Base-by-base conservation (phyloP, 768 basidiomycete species). In the Gelatoporia subvermispora region DNA sequence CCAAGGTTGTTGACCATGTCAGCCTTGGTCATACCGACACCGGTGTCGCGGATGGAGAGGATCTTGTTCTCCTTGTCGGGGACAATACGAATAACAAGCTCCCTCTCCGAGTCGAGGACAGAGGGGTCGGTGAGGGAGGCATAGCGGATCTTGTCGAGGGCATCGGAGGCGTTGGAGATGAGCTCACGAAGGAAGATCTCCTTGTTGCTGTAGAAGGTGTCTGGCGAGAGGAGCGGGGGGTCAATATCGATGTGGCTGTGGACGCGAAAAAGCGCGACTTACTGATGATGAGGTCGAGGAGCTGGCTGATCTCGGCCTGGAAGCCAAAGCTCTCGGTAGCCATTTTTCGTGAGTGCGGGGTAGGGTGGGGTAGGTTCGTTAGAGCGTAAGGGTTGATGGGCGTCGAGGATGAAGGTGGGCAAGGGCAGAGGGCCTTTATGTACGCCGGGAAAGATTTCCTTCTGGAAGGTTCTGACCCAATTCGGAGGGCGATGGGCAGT, bases 131-230 rank as follows among this genome's bases (percentile, higher is more conserved):
- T 99, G 57, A 98, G 77, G 47, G 96, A 95, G 28, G 88, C 81
- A 69, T 98, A 99, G 41, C 96, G 92, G 65, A 98, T 89, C 79
- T 98, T 98, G 77, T 99, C 96, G 70, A 98, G 83, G 43, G 96
- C 96, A 82, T 98, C 96, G 51, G 96, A 98, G 57, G 77, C 74
- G 75, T 97, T 97, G 56, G 95, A 98, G 72, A 95, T 97, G 60
- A 98, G 55, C 73, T 98, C 96, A 68, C 96, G 90, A 60, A 99
- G 85, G 84, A 98, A 98, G 71, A 99, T 98, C 75, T 97, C 95
- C 80, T 99, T 99, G 85, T 99, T 97, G 54, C 93, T 96, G 84
- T 98, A 99, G 85, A 98, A 98, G 55, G 95, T 97, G 79, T 97
- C 89, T 91, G 57, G 17, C n/a, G 9, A 42, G 28, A 40, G 43